phyloP scores from a whole-genome alignment of 371 early-diverging fungal genomes.

The Mucor plumbeus region DNA sequence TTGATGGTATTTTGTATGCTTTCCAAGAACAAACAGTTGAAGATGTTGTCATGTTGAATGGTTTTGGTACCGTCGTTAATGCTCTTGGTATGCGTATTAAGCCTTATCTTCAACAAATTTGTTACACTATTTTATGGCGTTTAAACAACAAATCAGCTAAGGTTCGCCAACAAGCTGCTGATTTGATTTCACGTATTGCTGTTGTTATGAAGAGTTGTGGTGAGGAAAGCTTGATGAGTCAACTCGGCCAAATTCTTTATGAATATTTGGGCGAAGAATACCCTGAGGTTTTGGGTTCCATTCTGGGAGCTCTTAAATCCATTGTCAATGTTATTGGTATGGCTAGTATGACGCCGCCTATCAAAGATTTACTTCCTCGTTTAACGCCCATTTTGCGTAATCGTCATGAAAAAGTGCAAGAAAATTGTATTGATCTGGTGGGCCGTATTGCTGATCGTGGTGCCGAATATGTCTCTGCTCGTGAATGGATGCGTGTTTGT shows the following conservation, averaged over 20 bases:
- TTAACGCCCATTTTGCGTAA: constrained; percentile 97
- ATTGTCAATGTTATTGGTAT: constrained; percentile 98
- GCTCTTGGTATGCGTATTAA: constrained; percentile 88
- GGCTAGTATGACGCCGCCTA: constrained; percentile 97
- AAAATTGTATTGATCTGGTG: constrained; percentile 91
- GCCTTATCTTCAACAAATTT: constrained; percentile 93
- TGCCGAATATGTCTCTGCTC: constrained; percentile 96
- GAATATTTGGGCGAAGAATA: constrained; percentile 99
- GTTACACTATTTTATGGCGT: constrained; percentile 94
- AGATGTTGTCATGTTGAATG: constrained; percentile 91
- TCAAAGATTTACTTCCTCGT: constrained; percentile 95
- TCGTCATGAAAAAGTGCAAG: constrained; percentile 97
- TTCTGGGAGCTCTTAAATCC: constrained; percentile 88
- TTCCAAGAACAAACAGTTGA: constrained; percentile 97
- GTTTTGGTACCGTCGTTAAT: constrained; percentile 93
- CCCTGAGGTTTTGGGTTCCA: constrained; percentile 96
- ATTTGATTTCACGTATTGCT: constrained; percentile 92
- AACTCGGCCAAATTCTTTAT: constrained; percentile 90
- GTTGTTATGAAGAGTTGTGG: constrained; percentile 93
- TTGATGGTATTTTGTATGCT: constrained; percentile 95
- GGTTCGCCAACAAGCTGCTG: constrained; percentile 97
- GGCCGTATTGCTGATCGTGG: constrained; percentile 98
- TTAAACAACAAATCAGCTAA: constrained; percentile 96
- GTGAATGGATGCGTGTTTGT: constrained; percentile 99
- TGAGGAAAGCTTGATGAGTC: constrained; percentile 93